Percentiles rank a stretch among this genome's conserved stretches.
These are phyloP conservation scores for Apodospora peruviana DNA, from an alignment of 495 filamentous ascomycete genomes.

Conservation along the genomic window DNA sequence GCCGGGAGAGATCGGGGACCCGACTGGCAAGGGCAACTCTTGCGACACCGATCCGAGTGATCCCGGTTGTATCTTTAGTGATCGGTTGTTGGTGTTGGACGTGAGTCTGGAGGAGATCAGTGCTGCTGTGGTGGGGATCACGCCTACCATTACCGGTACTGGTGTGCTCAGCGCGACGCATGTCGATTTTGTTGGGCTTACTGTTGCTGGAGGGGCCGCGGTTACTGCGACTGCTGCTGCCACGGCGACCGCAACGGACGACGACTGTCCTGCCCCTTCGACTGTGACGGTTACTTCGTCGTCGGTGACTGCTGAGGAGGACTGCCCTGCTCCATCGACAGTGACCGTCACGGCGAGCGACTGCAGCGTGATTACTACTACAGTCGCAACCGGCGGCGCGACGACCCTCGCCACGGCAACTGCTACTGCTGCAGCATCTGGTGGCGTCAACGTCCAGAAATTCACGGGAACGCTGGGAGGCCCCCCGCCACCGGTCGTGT, in stretches of 20 bases:
- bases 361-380: conserved; percentile 4
- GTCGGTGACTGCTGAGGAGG: neutral
- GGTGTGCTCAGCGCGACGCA: conserved; percentile 5
- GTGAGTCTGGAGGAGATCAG: conserved; percentile 49
- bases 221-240: conserved; percentile 35
- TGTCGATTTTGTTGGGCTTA: conserved; percentile 14
- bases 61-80: conserved; percentile 55
- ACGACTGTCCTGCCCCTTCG: neutral
- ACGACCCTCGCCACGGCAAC: conserved; percentile 15
- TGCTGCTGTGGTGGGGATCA: conserved; percentile 36
- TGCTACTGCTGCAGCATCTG: conserved; percentile 4
- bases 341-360: conserved; percentile 6
- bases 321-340: neutral
- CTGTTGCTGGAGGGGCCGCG: conserved; percentile 25
- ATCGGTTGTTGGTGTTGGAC: conserved; percentile 53
- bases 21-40: conserved; percentile 51
- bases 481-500: conserved; percentile 40
- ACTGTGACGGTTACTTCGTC: neutral
- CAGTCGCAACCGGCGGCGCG: conserved; percentile 26
- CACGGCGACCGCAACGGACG: conserved; percentile 3
- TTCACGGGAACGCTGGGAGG: conserved; percentile 53
- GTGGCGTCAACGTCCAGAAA: conserved; percentile 41
- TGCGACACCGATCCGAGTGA: conserved; percentile 46
- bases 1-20: conserved; percentile 49
- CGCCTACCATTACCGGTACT: conserved; percentile 3